phyloP scores from a whole-genome alignment of 2,329 filamentous ascomycete species.

The Incumbomyces delicatus region DNA sequence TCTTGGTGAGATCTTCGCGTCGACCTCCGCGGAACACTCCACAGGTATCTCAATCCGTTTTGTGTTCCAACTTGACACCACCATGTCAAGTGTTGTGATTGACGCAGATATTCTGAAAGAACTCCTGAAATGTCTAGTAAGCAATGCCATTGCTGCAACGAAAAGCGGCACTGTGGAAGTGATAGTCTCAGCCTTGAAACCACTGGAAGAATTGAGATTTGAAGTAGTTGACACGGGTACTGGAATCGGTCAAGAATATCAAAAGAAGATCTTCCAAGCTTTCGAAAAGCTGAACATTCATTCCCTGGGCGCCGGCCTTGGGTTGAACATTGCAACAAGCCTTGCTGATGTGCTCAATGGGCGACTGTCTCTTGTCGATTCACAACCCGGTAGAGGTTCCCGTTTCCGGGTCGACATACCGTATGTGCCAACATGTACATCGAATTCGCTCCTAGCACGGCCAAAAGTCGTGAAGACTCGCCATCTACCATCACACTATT shows the following conservation, averaged over 20 bases:
- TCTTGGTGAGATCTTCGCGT: conserved; percentile 23
- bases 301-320: conserved; percentile 33
- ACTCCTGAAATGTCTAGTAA: conserved; percentile 32
- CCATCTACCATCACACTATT: not conserved
- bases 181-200: conserved; percentile 19
- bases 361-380: conserved; percentile 29
- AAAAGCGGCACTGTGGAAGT: conserved; percentile 28
- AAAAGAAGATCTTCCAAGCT: conserved; percentile 33
- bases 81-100: conserved; percentile 25
- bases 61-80: conserved; percentile 23
- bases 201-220: conserved; percentile 26
- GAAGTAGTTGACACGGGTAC: conserved; percentile 36
- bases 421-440: not conserved
- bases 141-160: conserved; percentile 36
- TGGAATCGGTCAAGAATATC: conserved; percentile 29
- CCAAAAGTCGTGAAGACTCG: conserved; percentile 17
- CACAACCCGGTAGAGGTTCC: conserved; percentile 28
- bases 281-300: conserved; percentile 35
- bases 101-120: conserved; percentile 35
- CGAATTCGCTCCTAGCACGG: conserved; percentile 6
- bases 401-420: conserved; percentile 31
- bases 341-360: conserved; percentile 34
- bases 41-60: conserved; percentile 26
- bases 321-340: conserved; percentile 34
- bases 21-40: conserved; percentile 24